These are phyloP conservation scores for Pythium rishiriense DNA, from an alignment of 352 stramenopile species.

Conservation along the genomic window DNA sequence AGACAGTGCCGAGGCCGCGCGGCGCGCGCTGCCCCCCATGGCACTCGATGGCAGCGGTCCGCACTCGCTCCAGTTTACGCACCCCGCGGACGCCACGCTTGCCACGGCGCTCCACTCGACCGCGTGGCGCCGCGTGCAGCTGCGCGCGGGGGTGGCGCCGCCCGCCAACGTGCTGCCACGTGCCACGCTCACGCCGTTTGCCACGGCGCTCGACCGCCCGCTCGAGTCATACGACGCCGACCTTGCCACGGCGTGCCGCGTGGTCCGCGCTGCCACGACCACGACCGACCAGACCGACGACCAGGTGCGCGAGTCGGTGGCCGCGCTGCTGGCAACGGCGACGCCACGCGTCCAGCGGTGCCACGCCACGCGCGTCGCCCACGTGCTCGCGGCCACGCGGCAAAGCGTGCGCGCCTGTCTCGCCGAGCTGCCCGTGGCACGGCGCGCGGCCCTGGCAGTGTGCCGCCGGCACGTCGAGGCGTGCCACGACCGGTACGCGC, in stretches of 20 bases:
- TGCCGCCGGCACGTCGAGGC: background rate
- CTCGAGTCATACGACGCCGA: conserved; percentile 44
- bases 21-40: conserved; percentile 15
- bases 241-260: conserved; percentile 25
- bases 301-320: conserved; percentile 36
- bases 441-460: background rate
- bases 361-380: conserved; percentile 22
- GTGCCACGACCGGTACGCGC: conserved; percentile 26
- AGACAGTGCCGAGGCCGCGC: background rate
- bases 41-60: conserved; percentile 16
- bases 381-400: conserved; percentile 23
- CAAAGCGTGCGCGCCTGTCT: conserved; percentile 27
- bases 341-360: conserved; percentile 15
- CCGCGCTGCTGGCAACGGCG: conserved; percentile 42
- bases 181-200: conserved; percentile 32
- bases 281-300: background rate
- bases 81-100: conserved; percentile 42
- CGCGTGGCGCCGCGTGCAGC: conserved; percentile 52
- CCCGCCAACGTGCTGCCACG: conserved; percentile 47
- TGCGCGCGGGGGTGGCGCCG: conserved; percentile 15
- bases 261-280: too few species aligned
- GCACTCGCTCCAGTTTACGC: conserved; percentile 30
- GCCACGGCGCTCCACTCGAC: conserved; percentile 58
- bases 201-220: conserved; percentile 34
- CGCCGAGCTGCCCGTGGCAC: background rate